Conservation (phyloP, 768 basidiomycete genomes). For the Asterophora lycoperdoides region DNA sequence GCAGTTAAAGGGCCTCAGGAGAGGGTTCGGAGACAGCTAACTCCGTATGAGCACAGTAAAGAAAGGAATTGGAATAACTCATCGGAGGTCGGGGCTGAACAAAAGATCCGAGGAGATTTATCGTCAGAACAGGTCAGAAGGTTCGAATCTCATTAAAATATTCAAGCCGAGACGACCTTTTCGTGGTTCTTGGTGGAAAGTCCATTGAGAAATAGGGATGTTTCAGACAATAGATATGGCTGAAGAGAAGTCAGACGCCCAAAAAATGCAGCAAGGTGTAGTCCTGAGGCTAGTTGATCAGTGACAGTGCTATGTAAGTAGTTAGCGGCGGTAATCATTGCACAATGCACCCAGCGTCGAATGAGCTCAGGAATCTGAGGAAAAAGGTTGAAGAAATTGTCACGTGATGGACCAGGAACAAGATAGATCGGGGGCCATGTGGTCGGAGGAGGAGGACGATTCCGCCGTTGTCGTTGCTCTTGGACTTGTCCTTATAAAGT, state of each 20-base stretch:
- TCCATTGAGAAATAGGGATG: too few relatives aligned
- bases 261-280: too few relatives aligned
- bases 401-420: constrained; percentile 3
- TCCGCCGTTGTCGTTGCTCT: constrained; percentile 7
- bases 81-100: constrained; percentile 7
- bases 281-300: too few relatives aligned
- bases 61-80: background rate
- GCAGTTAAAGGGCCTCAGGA: background rate
- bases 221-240: too few relatives aligned
- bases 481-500: constrained; percentile 10
- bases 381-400: background rate
- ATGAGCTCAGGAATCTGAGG: too few relatives aligned
- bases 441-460: constrained; percentile 5
- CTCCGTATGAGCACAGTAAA: background rate
- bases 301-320: too few relatives aligned
- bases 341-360: too few relatives aligned
- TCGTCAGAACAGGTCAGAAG: background rate
- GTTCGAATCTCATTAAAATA: background rate
- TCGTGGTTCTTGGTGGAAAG: too few relatives aligned
- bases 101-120: constrained; percentile 9
- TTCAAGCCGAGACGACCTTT: too few relatives aligned
- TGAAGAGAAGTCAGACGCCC: too few relatives aligned
- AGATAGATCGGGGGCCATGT: constrained; percentile 8
- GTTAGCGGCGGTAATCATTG: too few relatives aligned
- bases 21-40: background rate